Evolutionary conservation across 2,329 filamentous ascomycete genomes (phyloP).

Genomic region (Chrysoporthe deuterocubensis): DNA sequence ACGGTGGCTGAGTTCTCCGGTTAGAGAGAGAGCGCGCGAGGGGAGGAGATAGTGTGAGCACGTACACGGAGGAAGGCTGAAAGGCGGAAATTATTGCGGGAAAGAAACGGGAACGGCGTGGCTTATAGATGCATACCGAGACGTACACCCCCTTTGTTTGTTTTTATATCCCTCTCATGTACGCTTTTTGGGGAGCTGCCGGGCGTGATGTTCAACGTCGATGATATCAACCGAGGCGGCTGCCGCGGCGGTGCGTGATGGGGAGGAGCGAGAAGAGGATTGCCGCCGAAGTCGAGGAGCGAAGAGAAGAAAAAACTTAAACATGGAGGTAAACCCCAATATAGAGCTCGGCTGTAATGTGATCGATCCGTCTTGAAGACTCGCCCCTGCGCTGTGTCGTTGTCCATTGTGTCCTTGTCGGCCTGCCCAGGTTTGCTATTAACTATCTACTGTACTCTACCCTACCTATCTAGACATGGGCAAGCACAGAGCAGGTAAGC

Average conservation of each 20-base stretch:
- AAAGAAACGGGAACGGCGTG: constrained; percentile 3
- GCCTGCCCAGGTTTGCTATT: too few species aligned
- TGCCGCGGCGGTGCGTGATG: constrained; percentile 6
- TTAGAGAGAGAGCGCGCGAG: constrained; percentile 35
- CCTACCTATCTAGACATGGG: too few species aligned
- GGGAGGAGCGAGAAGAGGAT: constrained; percentile 3
- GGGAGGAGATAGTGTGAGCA: neutral
- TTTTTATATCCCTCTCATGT: constrained; percentile 29
- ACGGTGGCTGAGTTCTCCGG: constrained; percentile 64
- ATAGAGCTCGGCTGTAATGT: constrained; percentile 28
- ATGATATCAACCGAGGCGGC: constrained; percentile 21
- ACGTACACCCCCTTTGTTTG: neutral
- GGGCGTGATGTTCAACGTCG: constrained; percentile 4
- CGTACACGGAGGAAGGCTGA: constrained; percentile 20
- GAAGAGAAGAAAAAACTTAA: constrained; percentile 12
- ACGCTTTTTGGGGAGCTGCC: constrained; percentile 19
- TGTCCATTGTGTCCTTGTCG: too few species aligned
- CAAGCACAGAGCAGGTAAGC: too few species aligned
- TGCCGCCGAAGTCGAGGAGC: neutral
- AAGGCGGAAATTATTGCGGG: constrained; percentile 22
- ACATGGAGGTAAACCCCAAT: constrained; percentile 22
- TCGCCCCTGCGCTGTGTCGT: too few species aligned
- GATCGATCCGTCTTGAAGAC: constrained; percentile 13
- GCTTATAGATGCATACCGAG: constrained; percentile 28
- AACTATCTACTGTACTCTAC: too few species aligned